Evolutionary conservation across 164 flowering plant species (phyloP), one percentile per base, ranked within the genome.

Genomic region (Malania oleifera): DNA sequence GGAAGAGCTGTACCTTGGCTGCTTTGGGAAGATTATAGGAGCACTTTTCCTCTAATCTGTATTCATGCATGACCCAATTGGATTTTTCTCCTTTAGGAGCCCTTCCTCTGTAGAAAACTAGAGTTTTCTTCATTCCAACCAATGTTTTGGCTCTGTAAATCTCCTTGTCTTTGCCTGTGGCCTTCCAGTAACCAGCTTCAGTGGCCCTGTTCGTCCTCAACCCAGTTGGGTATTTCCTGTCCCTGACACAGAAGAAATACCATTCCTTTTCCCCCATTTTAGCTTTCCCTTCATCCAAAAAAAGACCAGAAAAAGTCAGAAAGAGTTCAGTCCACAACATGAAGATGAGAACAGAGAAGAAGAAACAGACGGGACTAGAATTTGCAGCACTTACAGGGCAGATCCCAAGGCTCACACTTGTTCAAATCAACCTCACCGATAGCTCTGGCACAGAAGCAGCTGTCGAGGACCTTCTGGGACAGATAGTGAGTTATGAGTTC

Each of bases 381-480:
- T 6, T 20, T 20, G 28, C 8, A 20, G 15, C 23, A 26, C 55
- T 27, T 27, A 52, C 55, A 28, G 18, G 55, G 55, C 22, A 52
- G 70, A 51, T 80, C 82, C 85, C 85, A 80, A 10, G 85, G 82
- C 66, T 80, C 85, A 29, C 72, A 73, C 80, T 77, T 80, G 65
- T 80, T 80, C 69, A 80, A 64, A 64, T 80, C 85, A 14, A 67
- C 85, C 55, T 78, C 79, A 8, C 75, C 77, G 11, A 76, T 74
- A 7, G 81, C 83, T 54, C 29, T 39, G 5, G 79, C 66, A 1
- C 14, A 43, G 71, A 76, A 79, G 34, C 44, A 31, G 54, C 49
- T 60, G 29, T 79, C 67, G 6, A 61, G 52, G 54, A 76, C 78
- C 67, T 79, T 79, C 7, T 52, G 70, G 8, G 66, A 54, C 2